Evolutionary conservation across 805 yeast species (phyloP).

Genomic region (Metschnikowia santaceciliae): DNA sequence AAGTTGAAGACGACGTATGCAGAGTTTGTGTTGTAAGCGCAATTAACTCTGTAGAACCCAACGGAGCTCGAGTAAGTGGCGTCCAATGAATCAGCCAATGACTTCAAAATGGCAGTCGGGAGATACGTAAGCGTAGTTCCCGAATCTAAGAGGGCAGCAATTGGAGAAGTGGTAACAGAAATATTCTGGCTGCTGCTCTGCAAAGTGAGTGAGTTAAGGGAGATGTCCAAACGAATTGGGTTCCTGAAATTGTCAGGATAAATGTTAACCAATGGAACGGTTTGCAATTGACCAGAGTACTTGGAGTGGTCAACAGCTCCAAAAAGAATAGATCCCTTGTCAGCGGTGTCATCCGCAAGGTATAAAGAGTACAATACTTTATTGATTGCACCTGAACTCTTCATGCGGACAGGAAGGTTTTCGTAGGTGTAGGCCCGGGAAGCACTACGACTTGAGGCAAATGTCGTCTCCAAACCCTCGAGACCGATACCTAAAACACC

Average conservation of each 20-base stretch:
- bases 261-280: conserved; percentile 44
- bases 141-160: conserved; percentile 41
- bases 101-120: conserved; percentile 31
- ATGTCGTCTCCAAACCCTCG: conserved; percentile 63
- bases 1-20: conserved; percentile 39
- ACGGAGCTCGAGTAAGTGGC: background rate
- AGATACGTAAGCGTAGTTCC: conserved; percentile 52
- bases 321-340: conserved; percentile 34
- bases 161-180: conserved; percentile 1
- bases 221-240: conserved; percentile 48
- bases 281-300: conserved; percentile 24
- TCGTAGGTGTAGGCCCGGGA: conserved; percentile 40
- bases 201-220: conserved; percentile 37
- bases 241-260: conserved; percentile 8
- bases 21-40: conserved; percentile 9
- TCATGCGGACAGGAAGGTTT: conserved; percentile 64
- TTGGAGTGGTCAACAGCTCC: conserved; percentile 44
- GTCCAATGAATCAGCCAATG: conserved; percentile 12
- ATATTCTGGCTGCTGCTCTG: conserved; percentile 13
- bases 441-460: conserved; percentile 12
- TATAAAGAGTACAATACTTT: conserved; percentile 60
- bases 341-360: conserved; percentile 39
- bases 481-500: conserved; percentile 79
- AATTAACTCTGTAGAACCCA: conserved; percentile 10
- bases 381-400: conserved; percentile 51